These are phyloP conservation scores for Quercus phellos DNA, from an alignment of 331 rosid species.

Conservation along the genomic window DNA sequence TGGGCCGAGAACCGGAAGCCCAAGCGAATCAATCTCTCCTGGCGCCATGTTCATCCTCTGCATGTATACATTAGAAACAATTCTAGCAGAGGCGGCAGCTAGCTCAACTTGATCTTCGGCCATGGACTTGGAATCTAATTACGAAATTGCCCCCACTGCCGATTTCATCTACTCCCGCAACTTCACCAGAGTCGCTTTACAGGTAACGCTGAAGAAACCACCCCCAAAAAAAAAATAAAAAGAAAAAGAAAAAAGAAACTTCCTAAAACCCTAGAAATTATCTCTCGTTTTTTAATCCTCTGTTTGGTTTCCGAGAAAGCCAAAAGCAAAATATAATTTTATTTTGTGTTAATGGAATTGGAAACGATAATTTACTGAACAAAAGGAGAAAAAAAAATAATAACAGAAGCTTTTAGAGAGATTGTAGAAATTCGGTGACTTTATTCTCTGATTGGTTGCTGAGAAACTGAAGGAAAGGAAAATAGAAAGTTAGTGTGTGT, in stretches of 20 bases:
- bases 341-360: background rate
- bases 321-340: background rate
- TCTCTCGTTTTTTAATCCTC: background rate
- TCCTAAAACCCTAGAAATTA: background rate
- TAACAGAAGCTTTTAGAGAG: no score
- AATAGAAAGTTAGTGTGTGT: background rate
- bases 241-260: background rate
- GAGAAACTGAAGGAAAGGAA: background rate
- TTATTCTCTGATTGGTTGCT: background rate
- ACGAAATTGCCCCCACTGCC: constrained; percentile 58
- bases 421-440: background rate
- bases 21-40: background rate
- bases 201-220: constrained; percentile 35
- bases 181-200: constrained; percentile 72
- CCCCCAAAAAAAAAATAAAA: no score
- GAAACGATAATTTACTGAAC: background rate
- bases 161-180: constrained; percentile 50
- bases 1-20: no score
- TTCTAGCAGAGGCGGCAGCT: background rate
- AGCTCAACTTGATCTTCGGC: background rate
- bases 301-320: background rate
- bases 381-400: background rate
- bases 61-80: background rate
- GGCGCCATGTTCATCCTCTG: background rate
- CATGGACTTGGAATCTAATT: constrained; percentile 69